Conservation (phyloP, 2,329 filamentous ascomycete species). For the Penicillium sp. region DNA sequence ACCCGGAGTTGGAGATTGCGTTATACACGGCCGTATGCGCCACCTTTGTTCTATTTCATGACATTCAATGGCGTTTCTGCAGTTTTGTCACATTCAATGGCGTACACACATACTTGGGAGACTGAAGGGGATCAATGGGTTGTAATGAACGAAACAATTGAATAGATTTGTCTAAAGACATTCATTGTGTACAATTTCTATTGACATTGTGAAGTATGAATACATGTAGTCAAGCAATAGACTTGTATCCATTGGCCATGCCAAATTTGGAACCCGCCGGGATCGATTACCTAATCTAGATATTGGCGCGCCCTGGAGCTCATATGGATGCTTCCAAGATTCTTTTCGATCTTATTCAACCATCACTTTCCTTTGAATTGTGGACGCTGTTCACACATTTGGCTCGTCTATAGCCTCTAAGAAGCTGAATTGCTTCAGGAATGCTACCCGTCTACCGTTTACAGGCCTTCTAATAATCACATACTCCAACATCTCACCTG, state of each 20-base stretch:
- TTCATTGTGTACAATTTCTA: neutral
- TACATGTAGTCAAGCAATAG: neutral
- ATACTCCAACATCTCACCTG: neutral
- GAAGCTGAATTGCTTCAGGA: neutral
- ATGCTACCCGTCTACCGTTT: neutral
- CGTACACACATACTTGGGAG: slow-evolving; percentile 4
- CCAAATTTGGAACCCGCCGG: neutral
- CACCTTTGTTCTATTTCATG: slow-evolving; percentile 3
- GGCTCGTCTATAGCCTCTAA: neutral
- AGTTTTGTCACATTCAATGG: slow-evolving; percentile 10
- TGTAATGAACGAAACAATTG: neutral
- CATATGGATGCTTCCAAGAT: slow-evolving; percentile 5
- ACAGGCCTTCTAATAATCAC: slow-evolving; percentile 4
- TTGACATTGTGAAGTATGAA: neutral
- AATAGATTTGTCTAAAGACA: neutral
- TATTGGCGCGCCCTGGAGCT: slow-evolving; percentile 15
- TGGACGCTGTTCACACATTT: neutral
- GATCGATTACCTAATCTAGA: slow-evolving; percentile 14
- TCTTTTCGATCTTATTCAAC: slow-evolving; percentile 21
- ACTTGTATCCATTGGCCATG: neutral
- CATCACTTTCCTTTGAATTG: neutral
- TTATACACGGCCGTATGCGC: slow-evolving; percentile 12
- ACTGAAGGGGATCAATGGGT: slow-evolving; percentile 1
- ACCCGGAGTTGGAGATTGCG: slow-evolving; percentile 18
- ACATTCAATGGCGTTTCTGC: slow-evolving; percentile 10